Evolutionary conservation across 1,139 yeast species (phyloP).

Genomic region (Pichia sp.): DNA sequence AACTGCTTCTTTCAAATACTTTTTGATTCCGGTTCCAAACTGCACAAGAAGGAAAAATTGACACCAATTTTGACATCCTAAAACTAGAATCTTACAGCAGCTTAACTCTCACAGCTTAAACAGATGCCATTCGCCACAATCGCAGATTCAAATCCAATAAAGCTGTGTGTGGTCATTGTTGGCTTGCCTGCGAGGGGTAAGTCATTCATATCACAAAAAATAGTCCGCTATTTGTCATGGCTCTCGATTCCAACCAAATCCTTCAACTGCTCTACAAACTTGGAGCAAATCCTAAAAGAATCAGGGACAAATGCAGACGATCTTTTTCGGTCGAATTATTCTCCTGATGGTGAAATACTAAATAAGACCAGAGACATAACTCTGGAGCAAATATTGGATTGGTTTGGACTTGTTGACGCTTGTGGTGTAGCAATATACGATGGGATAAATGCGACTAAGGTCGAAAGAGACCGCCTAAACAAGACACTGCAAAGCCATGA

Average conservation of each 20-base stretch:
- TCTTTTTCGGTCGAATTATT: conserved; percentile 44
- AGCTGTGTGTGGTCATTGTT: conserved; percentile 74
- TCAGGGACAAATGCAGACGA: conserved; percentile 8
- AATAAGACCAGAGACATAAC: conserved; percentile 37
- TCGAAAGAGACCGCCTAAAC: conserved; percentile 63
- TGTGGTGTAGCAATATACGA: conserved; percentile 83
- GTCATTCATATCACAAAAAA: conserved; percentile 73
- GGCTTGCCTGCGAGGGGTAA: conserved; percentile 76
- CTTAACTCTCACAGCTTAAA: not conserved
- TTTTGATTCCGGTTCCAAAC: too few relatives aligned
- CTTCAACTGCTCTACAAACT: conserved; percentile 77
- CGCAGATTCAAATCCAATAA: conserved; percentile 64
- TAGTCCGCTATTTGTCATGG: conserved; percentile 90
- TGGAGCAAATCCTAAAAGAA: conserved; percentile 8
- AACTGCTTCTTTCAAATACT: too few relatives aligned
- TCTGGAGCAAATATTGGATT: conserved; percentile 75
- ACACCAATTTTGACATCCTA: not conserved
- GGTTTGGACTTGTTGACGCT: conserved; percentile 80
- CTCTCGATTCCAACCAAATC: conserved; percentile 80
- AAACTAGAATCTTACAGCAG: not conserved
- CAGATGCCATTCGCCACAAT: conserved; percentile 73
- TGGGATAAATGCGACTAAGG: conserved; percentile 76
- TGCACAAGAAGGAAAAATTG: too few relatives aligned
- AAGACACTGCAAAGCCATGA: conserved; percentile 58
- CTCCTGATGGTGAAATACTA: conserved; percentile 36